phyloP scores from a whole-genome alignment of 2,329 filamentous ascomycete species.

The Cercospora citrullina region DNA sequence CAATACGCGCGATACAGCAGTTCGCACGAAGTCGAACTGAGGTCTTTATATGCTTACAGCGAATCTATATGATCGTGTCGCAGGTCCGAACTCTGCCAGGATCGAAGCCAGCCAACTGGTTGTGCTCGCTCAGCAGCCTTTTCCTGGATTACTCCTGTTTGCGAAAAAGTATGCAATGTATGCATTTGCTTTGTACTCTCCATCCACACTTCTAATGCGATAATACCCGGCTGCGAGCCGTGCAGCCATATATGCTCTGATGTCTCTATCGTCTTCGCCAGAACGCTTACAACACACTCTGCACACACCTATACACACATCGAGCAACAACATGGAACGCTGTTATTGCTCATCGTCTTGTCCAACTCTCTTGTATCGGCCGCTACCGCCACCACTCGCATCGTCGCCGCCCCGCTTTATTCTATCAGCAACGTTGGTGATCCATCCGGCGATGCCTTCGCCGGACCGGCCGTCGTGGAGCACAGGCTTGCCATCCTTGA shows the following conservation, averaged over 20 bases:
- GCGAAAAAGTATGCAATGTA: not conserved
- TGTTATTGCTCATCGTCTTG: constrained; percentile 43
- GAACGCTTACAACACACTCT: constrained; percentile 13
- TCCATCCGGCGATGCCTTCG: constrained; percentile 69
- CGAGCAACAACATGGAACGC: not conserved
- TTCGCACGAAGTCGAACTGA: not conserved
- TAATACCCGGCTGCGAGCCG: not conserved
- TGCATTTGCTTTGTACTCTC: not conserved
- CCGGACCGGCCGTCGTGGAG: constrained; percentile 41
- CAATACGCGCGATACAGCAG: not conserved
- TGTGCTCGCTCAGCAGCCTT: not conserved
- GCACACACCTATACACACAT: constrained; percentile 12
- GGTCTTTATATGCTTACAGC: not conserved
- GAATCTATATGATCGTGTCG: not conserved
- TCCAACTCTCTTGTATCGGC: constrained; percentile 49
- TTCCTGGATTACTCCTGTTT: not conserved
- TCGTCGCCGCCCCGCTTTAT: constrained; percentile 56
- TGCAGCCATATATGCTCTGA: constrained; percentile 2
- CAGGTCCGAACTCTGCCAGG: not conserved
- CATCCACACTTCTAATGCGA: not conserved
- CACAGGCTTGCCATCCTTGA: constrained; percentile 53
- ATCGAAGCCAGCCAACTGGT: not conserved
- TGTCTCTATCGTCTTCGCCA: constrained; percentile 16
- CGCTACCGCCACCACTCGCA: constrained; percentile 41
- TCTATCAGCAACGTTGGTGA: constrained; percentile 56